Conservation (phyloP, 73 alveolate species). For the Paramecium biaurelia region DNA sequence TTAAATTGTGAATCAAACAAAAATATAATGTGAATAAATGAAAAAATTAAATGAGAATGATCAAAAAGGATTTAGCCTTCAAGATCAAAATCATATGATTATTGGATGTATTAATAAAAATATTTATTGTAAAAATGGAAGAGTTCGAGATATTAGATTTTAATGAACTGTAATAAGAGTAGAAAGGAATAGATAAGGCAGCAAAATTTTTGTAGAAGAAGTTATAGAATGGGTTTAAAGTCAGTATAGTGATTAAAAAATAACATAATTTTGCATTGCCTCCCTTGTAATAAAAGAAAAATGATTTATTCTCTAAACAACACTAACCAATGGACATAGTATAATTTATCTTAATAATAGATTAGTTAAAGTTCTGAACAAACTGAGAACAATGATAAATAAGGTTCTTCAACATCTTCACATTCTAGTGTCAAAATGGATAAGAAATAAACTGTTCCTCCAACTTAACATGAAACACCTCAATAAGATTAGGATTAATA, state of each 20-base stretch:
- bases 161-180: background rate
- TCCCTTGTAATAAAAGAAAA: conserved; percentile 21
- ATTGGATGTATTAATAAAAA: background rate
- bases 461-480: conserved; percentile 44
- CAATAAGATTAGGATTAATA: background rate
- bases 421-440: background rate
- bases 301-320: conserved; percentile 20
- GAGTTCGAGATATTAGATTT: conserved; percentile 54
- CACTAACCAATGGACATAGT: background rate
- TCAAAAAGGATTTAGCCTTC: background rate
- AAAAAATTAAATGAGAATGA: background rate
- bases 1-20: background rate
- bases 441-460: conserved; percentile 22
- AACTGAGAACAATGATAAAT: background rate
- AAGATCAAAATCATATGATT: background rate
- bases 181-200: conserved; percentile 14
- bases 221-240: background rate
- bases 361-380: conserved; percentile 16
- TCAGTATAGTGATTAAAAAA: conserved; percentile 23
- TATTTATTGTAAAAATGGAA: conserved; percentile 15
- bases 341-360: background rate
- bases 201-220: background rate
- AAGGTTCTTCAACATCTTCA: conserved; percentile 31
- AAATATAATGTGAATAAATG: background rate
- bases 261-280: background rate